Percentiles rank a stretch among this genome's conserved stretches.
Conservation (phyloP, 208 protist genomes). For the Wallacemonas sp. region DNA sequence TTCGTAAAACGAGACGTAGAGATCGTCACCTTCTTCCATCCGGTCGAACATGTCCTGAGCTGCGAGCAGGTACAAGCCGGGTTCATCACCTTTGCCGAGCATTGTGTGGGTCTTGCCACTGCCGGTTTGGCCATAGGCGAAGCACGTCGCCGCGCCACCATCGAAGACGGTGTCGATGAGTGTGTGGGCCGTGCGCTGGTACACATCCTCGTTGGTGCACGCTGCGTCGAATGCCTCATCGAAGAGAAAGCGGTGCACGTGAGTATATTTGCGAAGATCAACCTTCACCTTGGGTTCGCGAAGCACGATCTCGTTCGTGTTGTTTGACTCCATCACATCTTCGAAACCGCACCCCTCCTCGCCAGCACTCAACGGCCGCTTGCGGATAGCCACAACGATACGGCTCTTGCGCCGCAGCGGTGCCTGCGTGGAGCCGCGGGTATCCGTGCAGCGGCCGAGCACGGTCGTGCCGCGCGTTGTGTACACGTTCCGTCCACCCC, state of each 20-base stretch:
- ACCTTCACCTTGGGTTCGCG: constrained; percentile 92
- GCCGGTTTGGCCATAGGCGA: constrained; percentile 92
- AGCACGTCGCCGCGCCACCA: constrained; percentile 68
- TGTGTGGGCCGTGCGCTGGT: constrained; percentile 73
- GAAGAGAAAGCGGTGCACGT: constrained; percentile 95
- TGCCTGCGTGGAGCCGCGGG: constrained; percentile 25
- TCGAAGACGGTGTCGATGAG: constrained; percentile 73
- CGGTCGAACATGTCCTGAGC: constrained; percentile 71
- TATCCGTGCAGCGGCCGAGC: constrained; percentile 33
- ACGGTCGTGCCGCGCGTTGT: constrained; percentile 64
- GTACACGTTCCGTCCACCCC: constrained; percentile 30
- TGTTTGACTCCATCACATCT: constrained; percentile 84
- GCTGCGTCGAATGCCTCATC: constrained; percentile 95
- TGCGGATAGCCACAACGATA: constrained; percentile 87
- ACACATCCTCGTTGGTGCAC: constrained; percentile 88
- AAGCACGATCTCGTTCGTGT: constrained; percentile 64
- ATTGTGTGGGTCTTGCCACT: constrained; percentile 93
- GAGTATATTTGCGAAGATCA: constrained; percentile 95
- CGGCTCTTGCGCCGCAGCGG: constrained; percentile 50
- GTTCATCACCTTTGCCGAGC: constrained; percentile 67
- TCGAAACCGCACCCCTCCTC: constrained; percentile 59
- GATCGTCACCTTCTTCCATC: constrained; percentile 28
- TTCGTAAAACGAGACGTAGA: constrained; percentile 78
- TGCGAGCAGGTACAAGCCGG: constrained; percentile 71
- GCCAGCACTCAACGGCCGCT: constrained; percentile 81